A percentile compares a stretch with the other conserved stretches of the same genome.
Conservation (phyloP, 2,329 filamentous ascomycete genomes). For the Sclerotinia subarctica region DNA sequence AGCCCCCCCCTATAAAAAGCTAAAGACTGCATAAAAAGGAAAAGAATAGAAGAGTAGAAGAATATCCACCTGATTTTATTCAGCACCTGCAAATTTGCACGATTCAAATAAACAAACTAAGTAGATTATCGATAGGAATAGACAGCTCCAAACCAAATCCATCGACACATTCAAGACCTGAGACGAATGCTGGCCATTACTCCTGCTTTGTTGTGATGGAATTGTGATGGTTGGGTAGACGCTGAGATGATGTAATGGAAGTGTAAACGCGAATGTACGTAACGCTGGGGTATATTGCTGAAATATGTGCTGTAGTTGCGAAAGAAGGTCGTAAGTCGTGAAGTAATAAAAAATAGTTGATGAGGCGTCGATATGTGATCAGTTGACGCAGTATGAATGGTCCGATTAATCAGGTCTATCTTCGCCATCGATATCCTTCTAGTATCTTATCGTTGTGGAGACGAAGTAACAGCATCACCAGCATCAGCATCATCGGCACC, state of each 20-base stretch:
- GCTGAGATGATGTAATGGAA: background rate
- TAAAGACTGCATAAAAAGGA: background rate
- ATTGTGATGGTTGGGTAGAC: background rate
- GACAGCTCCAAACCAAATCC: background rate
- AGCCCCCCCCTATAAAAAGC: background rate
- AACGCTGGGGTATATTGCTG: slow-evolving; percentile 11
- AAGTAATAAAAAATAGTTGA: background rate
- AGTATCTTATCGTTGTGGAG: background rate
- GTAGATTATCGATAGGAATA: background rate
- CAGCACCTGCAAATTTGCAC: background rate
- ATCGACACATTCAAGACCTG: background rate
- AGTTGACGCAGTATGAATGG: background rate
- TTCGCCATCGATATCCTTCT: background rate
- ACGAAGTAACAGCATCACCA: background rate
- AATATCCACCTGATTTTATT: too few species aligned
- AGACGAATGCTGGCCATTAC: background rate
- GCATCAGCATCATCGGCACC: background rate
- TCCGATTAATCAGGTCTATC: too few species aligned
- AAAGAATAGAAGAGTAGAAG: background rate
- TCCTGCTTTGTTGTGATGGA: background rate
- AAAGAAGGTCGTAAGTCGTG: background rate
- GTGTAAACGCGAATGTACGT: background rate
- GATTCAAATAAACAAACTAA: background rate
- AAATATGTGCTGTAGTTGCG: background rate
- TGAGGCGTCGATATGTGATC: background rate